Percentiles rank a stretch among this genome's conserved stretches.
Conservation (phyloP, 2,329 filamentous ascomycete genomes). For the Colletotrichum orchidophilum region DNA sequence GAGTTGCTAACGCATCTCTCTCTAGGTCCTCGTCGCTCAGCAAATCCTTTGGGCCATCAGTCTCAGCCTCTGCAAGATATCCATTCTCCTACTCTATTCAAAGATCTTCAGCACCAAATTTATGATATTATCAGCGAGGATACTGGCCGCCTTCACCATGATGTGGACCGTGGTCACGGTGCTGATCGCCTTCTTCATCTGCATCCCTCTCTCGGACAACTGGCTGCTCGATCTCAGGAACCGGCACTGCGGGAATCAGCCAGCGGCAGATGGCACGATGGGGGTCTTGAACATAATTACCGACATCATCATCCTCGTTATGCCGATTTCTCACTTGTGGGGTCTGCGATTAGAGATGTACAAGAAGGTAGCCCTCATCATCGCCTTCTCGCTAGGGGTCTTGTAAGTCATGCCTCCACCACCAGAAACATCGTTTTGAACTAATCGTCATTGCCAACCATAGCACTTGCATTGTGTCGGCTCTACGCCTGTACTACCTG, state of each 20-base stretch:
- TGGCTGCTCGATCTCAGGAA: conserved; percentile 40
- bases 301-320: conserved; percentile 38
- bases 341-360: conserved; percentile 38
- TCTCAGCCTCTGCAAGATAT: conserved; percentile 42
- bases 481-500: conserved; percentile 46
- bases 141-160: conserved; percentile 39
- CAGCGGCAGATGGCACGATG: conserved; percentile 41
- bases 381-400: conserved; percentile 44
- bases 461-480: conserved; percentile 48
- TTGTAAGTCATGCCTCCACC: conserved; percentile 38
- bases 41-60: conserved; percentile 44
- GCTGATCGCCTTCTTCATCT: conserved; percentile 45
- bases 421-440: not conserved
- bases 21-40: conserved; percentile 36
- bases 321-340: conserved; percentile 41
- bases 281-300: conserved; percentile 40
- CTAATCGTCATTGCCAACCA: not conserved
- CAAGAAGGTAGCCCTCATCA: conserved; percentile 43
- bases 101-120: conserved; percentile 40
- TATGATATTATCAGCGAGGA: conserved; percentile 38
- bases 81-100: conserved; percentile 42
- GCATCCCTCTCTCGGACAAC: conserved; percentile 46
- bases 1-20: not conserved
- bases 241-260: conserved; percentile 39
- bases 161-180: conserved; percentile 41